phyloP scores from a whole-genome alignment of 345 rosid species.

The Turnera subulata region DNA sequence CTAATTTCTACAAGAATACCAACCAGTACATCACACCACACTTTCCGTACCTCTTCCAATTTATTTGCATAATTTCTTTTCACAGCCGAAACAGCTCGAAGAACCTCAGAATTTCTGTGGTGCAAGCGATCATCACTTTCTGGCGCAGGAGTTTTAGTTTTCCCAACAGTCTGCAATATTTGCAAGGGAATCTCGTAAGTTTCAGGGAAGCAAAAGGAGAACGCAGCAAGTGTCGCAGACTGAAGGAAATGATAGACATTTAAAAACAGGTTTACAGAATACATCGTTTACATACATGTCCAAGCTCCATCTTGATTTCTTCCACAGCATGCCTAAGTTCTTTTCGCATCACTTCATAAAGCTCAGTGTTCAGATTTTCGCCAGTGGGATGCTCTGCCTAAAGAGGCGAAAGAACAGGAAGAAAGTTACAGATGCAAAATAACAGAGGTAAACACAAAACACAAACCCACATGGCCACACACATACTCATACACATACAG shows the following conservation, averaged over 20 bases:
- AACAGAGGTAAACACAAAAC: not conserved
- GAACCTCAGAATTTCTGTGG: slow-evolving; percentile 35
- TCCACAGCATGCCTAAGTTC: slow-evolving; percentile 74
- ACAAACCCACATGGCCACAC: not conserved
- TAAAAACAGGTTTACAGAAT: slow-evolving; percentile 9
- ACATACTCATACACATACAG: not conserved
- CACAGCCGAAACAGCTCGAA: slow-evolving; percentile 37
- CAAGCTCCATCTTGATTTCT: slow-evolving; percentile 59
- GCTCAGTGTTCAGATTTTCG: slow-evolving; percentile 39
- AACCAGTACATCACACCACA: not conserved
- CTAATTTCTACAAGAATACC: not conserved
- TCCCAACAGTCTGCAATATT: slow-evolving; percentile 45
- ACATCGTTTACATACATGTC: slow-evolving; percentile 36
- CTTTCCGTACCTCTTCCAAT: slow-evolving; percentile 51
- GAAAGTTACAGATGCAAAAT: slow-evolving; percentile 13
- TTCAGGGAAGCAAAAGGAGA: slow-evolving; percentile 11
- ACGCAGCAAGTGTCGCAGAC: slow-evolving; percentile 4
- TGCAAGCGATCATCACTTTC: slow-evolving; percentile 29
- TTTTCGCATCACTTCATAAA: slow-evolving; percentile 59
- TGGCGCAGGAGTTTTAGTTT: slow-evolving; percentile 37
- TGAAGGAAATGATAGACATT: not conserved
- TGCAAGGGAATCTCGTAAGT: slow-evolving; percentile 11
- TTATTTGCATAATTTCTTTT: slow-evolving; percentile 50
- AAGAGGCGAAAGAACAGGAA: slow-evolving; percentile 7
- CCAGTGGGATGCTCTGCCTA: slow-evolving; percentile 50